Evolutionary conservation across 352 stramenopile species (phyloP).

Genomic region (Phytopythium mirpurense): DNA sequence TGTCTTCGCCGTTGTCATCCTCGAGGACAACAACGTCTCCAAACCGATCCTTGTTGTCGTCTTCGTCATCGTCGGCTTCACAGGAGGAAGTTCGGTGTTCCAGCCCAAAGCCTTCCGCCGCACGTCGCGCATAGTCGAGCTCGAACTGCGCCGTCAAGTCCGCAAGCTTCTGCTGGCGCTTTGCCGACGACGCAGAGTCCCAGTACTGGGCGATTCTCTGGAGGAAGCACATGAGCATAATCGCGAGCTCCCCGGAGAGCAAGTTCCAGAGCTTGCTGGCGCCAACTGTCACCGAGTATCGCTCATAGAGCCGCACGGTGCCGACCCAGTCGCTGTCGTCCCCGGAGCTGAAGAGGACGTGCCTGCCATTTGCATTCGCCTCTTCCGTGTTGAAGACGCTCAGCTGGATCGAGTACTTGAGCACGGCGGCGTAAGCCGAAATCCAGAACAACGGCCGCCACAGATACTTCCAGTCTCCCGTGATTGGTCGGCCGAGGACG

Average conservation of each 20-base stretch:
- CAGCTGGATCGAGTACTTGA: slow-evolving; percentile 70
- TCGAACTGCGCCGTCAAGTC: slow-evolving; percentile 39
- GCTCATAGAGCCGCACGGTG: slow-evolving; percentile 42
- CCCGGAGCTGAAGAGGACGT: slow-evolving; percentile 35
- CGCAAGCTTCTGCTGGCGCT: slow-evolving; percentile 26
- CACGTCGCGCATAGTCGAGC: slow-evolving; percentile 35
- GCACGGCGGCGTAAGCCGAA: slow-evolving; percentile 40
- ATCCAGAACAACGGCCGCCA: slow-evolving; percentile 84
- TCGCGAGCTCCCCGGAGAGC: slow-evolving; percentile 44
- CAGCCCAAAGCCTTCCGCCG: slow-evolving; percentile 25
- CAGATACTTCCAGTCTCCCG: slow-evolving; percentile 54
- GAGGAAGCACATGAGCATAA: slow-evolving; percentile 72
- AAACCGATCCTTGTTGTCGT: slow-evolving; percentile 39
- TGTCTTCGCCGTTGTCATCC: slow-evolving; percentile 9
- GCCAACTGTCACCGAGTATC: slow-evolving; percentile 22
- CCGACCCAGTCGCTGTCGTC: slow-evolving; percentile 58
- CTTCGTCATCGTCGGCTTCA: slow-evolving; percentile 46
- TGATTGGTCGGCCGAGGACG: slow-evolving; percentile 45
- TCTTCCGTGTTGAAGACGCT: slow-evolving; percentile 40
- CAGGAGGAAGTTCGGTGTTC: slow-evolving; percentile 46
- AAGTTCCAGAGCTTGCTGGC: slow-evolving; percentile 48
- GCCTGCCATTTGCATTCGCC: slow-evolving; percentile 7
- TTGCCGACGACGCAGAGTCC: slow-evolving; percentile 36
- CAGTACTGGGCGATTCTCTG: slow-evolving; percentile 72
- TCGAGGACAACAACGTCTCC: slow-evolving; percentile 28